Percentiles rank a stretch among this genome's conserved stretches.
phyloP scores from a whole-genome alignment of 345 rosid genomes.

The Clausena lansium region DNA sequence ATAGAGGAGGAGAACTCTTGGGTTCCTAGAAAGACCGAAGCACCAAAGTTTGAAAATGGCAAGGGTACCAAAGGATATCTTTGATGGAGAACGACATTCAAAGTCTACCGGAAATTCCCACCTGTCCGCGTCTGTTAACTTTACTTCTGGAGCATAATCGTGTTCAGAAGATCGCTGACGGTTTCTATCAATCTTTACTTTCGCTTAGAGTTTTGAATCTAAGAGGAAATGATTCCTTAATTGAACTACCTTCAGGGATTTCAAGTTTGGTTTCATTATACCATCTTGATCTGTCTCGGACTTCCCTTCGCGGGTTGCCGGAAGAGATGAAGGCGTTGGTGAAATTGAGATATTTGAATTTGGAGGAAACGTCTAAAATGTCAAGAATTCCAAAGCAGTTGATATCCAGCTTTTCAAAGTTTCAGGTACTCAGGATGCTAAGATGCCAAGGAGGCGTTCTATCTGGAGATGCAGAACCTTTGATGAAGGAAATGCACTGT shows the following conservation, averaged over 20 bases:
- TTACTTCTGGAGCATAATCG: background rate
- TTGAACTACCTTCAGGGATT: constrained; percentile 27
- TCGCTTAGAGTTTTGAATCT: constrained; percentile 33
- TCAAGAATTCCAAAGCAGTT: constrained; percentile 12
- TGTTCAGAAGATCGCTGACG: background rate
- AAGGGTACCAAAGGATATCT: constrained; percentile 10
- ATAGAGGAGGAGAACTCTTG: no score
- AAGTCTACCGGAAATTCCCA: constrained; percentile 1
- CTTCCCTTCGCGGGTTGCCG: constrained; percentile 27
- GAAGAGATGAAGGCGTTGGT: constrained; percentile 21
- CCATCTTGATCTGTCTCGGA: constrained; percentile 26
- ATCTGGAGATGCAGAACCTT: background rate
- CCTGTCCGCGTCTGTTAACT: constrained; percentile 30
- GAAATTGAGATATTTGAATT: constrained; percentile 22
- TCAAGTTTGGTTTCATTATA: constrained; percentile 11
- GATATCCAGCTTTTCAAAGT: constrained; percentile 3
- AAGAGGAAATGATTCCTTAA: constrained; percentile 6
- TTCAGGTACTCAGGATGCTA: constrained; percentile 6
- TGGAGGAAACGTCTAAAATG: background rate
- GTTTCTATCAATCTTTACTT: constrained; percentile 17
- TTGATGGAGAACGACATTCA: constrained; percentile 21
- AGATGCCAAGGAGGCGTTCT: background rate
- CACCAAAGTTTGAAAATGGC: no score
- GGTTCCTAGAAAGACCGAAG: no score
- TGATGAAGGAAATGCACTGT: constrained; percentile 7